Evolutionary conservation across 371 early-diverging fungal genomes (phyloP).

Genomic region (Chytridium lagenaria): DNA sequence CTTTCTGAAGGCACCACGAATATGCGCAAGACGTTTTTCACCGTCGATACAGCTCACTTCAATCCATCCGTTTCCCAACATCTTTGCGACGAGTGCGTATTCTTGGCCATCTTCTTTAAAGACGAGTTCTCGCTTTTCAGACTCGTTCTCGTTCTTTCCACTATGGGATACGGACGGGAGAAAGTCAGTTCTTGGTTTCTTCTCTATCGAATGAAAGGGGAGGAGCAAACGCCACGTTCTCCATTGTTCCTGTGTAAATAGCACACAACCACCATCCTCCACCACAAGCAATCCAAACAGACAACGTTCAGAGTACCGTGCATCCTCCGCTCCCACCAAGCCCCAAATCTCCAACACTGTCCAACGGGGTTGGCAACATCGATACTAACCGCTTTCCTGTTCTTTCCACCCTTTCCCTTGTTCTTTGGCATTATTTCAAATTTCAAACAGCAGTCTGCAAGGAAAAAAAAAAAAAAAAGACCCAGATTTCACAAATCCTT

Average conservation of each 20-base stretch:
- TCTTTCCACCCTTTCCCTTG: constrained; percentile 98
- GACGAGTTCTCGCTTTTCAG: constrained; percentile 91
- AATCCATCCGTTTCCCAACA: constrained; percentile 98
- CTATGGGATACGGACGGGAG: too few relatives aligned
- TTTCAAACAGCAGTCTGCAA: too few relatives aligned
- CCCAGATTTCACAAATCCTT: too few relatives aligned
- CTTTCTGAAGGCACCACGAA: constrained; percentile 98
- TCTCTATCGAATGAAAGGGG: not conserved
- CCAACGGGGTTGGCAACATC: too few relatives aligned
- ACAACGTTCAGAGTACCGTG: too few relatives aligned
- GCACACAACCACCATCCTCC: too few relatives aligned
- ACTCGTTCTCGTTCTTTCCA: constrained; percentile 97
- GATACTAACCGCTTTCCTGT: constrained; percentile 66
- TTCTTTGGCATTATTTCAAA: constrained; percentile 70
- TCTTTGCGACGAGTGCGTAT: constrained; percentile 93
- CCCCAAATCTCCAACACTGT: too few relatives aligned
- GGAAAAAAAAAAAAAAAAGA: too few relatives aligned
- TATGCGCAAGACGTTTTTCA: constrained; percentile 89
- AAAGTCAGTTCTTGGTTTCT: too few relatives aligned
- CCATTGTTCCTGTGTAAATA: too few relatives aligned
- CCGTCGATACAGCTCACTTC: constrained; percentile 96
- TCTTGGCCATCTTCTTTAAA: constrained; percentile 97
- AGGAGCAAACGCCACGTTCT: not conserved
- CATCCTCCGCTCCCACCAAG: too few relatives aligned
- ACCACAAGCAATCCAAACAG: too few relatives aligned